Percentiles rank a stretch among this genome's conserved stretches.
These are phyloP conservation scores for Ogataea dorogensis DNA, from an alignment of 805 yeast genomes.

Conservation along the genomic window DNA sequence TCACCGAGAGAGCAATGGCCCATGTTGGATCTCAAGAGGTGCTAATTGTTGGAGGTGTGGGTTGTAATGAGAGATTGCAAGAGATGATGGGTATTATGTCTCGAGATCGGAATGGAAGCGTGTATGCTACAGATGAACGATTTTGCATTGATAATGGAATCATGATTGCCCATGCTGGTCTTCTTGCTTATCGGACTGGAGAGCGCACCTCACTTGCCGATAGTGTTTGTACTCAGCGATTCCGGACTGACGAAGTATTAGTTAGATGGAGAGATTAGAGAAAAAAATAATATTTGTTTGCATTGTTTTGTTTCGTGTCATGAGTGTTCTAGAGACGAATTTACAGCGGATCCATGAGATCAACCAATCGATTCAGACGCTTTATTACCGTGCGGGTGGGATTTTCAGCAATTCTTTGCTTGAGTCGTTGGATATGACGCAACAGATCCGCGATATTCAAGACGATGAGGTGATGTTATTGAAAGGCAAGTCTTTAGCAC, in stretches of 20 bases:
- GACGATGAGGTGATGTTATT: constrained; percentile 21
- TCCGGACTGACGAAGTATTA: constrained; percentile 90
- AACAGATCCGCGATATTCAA: constrained; percentile 25
- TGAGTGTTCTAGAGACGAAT: constrained; percentile 19
- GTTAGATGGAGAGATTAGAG: constrained; percentile 81
- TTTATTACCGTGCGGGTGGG: constrained; percentile 22
- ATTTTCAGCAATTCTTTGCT: constrained; percentile 25
- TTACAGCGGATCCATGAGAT: constrained; percentile 17
- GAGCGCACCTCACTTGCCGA: constrained; percentile 51
- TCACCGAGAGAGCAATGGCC: constrained; percentile 98
- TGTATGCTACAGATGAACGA: constrained; percentile 93
- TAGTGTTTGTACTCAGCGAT: constrained; percentile 89
- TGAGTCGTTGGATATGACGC: constrained; percentile 22
- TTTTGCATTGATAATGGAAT: constrained; percentile 98
- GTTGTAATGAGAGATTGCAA: constrained; percentile 87
- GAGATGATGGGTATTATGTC: constrained; percentile 98
- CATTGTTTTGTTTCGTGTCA: constrained; percentile 3
- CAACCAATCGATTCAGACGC: constrained; percentile 22
- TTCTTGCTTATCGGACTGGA: constrained; percentile 82
- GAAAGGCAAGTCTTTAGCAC: constrained; percentile 19
- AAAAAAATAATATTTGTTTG: background rate
- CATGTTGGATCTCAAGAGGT: constrained; percentile 90
- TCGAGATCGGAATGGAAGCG: constrained; percentile 79
- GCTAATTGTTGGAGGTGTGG: constrained; percentile 97
- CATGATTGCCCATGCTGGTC: constrained; percentile 98